Evolutionary conservation across 768 basidiomycete genomes (phyloP).

Genomic region (Hericium rajendrae): DNA sequence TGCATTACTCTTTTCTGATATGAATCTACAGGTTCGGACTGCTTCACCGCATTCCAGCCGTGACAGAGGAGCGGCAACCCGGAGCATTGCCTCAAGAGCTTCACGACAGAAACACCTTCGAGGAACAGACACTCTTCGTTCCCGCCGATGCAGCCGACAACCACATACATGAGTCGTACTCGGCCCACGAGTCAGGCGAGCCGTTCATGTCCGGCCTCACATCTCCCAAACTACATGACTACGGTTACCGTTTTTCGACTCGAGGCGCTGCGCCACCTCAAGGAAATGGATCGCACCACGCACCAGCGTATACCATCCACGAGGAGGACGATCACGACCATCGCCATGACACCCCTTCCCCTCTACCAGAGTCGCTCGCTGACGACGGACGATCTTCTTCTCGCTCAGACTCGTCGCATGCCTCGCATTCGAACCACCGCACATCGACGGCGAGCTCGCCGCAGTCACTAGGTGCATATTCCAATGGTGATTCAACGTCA

Average conservation of each 20-base stretch:
- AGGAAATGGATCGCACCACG: background rate
- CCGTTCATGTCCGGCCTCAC: conserved; percentile 10
- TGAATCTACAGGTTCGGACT: conserved; percentile 61
- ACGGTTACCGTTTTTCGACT: conserved; percentile 12
- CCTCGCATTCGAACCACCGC: background rate
- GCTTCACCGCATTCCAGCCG: conserved; percentile 85
- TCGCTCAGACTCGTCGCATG: background rate
- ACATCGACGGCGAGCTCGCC: conserved; percentile 1
- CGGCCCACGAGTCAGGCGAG: background rate
- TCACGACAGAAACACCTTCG: conserved; percentile 41
- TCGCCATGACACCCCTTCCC: conserved; percentile 1
- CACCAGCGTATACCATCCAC: conserved; percentile 4
- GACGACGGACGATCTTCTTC: background rate
- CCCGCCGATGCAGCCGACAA: conserved; percentile 60
- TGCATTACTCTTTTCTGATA: background rate
- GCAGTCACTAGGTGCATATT: conserved; percentile 1
- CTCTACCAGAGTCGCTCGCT: conserved; percentile 9
- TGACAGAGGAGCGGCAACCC: conserved; percentile 48
- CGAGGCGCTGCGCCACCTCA: conserved; percentile 5
- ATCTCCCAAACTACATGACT: conserved; percentile 10
- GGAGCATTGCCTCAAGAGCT: conserved; percentile 50
- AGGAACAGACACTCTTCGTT: conserved; percentile 61
- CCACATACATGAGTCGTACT: conserved; percentile 18
- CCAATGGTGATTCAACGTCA: conserved; percentile 14
- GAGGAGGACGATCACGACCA: conserved; percentile 12